These are phyloP conservation scores for Aspergillus sp. DNA, from an alignment of 2,329 filamentous ascomycete genomes.

Conservation along the genomic window DNA sequence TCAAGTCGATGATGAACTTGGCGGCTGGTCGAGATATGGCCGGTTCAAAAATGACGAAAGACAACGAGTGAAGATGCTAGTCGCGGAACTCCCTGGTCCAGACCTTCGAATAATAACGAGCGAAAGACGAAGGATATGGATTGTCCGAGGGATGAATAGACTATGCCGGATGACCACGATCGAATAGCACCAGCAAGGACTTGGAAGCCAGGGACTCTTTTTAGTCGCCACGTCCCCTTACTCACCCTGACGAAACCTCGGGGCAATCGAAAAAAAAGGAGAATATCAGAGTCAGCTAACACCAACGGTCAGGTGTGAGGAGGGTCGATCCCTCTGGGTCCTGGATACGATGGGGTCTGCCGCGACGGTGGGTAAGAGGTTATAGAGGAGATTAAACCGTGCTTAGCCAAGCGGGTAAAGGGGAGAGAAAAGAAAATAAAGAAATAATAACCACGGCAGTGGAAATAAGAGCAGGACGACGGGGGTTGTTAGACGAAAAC, in stretches of 20 bases:
- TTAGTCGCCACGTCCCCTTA: not conserved
- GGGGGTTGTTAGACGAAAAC: conserved; percentile 13
- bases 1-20: not conserved
- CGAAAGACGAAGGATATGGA: conserved; percentile 16
- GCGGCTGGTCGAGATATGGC: not conserved
- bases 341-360: conserved; percentile 14
- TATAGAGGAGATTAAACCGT: conserved; percentile 22
- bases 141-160: not conserved
- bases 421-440: conserved; percentile 13
- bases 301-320: conserved; percentile 14
- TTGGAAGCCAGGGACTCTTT: conserved; percentile 4
- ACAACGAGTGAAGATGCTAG: not conserved
- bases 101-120: not conserved
- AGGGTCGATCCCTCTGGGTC: conserved; percentile 19
- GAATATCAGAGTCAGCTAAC: conserved; percentile 14
- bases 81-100: not conserved
- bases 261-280: conserved; percentile 11
- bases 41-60: not conserved
- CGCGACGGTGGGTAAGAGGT: conserved; percentile 15
- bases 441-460: conserved; percentile 20
- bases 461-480: conserved; percentile 24
- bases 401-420: conserved; percentile 22
- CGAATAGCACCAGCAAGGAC: conserved; percentile 1
- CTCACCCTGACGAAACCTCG: conserved; percentile 5
- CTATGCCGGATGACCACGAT: not conserved